Evolutionary conservation across 116 monocot species (phyloP), one percentile per base, ranked within the genome.

Genomic region (Thalassia testudinum): DNA sequence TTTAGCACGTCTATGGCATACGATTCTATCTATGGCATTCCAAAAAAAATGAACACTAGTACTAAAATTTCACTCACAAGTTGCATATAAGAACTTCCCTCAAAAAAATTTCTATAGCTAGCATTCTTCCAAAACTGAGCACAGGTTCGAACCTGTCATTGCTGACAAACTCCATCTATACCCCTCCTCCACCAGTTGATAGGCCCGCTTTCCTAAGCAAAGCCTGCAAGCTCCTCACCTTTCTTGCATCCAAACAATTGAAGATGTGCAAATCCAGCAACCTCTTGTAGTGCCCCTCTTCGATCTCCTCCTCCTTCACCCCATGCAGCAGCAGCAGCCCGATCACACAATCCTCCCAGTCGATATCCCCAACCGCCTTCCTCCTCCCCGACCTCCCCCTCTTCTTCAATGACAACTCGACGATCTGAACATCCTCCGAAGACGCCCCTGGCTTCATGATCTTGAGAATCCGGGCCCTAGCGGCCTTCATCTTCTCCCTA

Each of bases 331-430:
- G 49, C 28, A 86, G 56, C 43, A 83, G 52, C 44, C 86, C 92
- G 44, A 92, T 75, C 2, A 83, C 63, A 61, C 74, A 82, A 60
- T 92, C 92, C 60, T 86, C 92, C 92, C 83, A 83, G 63, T 87
- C 92, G 57, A 87, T 49, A 17, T 50, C 64, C 34, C 55, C 57
- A 27, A 40, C 50, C 55, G 7, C 5, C 20, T 45, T 48, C 24
- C 24, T 48, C 24, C 24, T 53, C 25, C 59, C 47, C 49, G 59
- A 42, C 45, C 67, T 62, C 66, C 47, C 52, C 65, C 71, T 53
- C 51, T 74, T 20, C 37, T 28, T 3, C 18, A 43, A 1, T 8
- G 21, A 56, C 52, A 15, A 51, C 24, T 62, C 49, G 24, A 0
- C 29, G 1, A 21, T 14, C 1, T 38, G 29, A 57, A 23, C 42